phyloP scores from a whole-genome alignment of 2,329 filamentous ascomycete genomes.

The Polytolypa hystricis region DNA sequence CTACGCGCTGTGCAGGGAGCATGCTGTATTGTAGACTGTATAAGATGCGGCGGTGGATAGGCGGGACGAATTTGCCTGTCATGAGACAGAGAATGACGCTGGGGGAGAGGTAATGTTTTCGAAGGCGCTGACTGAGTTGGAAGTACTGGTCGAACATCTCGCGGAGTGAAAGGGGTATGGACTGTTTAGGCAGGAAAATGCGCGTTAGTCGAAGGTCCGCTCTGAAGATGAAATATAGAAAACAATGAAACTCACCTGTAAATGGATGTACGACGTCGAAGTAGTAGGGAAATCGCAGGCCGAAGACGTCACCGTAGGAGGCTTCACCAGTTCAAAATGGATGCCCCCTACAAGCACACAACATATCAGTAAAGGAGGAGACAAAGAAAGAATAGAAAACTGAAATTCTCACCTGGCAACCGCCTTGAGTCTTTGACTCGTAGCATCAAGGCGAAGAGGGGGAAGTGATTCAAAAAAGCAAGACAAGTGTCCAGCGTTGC shows the following conservation, averaged over 20 bases:
- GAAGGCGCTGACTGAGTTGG: constrained; percentile 80
- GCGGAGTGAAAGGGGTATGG: constrained; percentile 77
- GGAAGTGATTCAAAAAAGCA: constrained; percentile 94
- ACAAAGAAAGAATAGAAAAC: constrained; percentile 1
- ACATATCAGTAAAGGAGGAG: constrained; percentile 9
- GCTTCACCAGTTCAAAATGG: constrained; percentile 78
- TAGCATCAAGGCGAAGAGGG: constrained; percentile 92
- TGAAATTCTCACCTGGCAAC: constrained; percentile 55
- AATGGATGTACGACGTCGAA: constrained; percentile 69
- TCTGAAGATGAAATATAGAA: background rate
- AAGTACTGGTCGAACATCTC: constrained; percentile 98
- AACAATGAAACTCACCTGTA: constrained; percentile 54
- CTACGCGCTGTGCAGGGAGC: constrained; percentile 71
- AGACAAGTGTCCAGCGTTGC: constrained; percentile 82
- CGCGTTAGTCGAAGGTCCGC: background rate
- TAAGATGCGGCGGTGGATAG: constrained; percentile 85
- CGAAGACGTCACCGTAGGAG: constrained; percentile 35
- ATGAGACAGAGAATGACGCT: constrained; percentile 77
- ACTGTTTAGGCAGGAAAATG: constrained; percentile 39
- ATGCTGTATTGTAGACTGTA: constrained; percentile 98
- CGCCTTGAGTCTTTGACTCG: constrained; percentile 84
- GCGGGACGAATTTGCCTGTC: constrained; percentile 85
- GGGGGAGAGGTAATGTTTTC: constrained; percentile 88
- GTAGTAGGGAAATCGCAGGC: constrained; percentile 31
- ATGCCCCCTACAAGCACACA: constrained; percentile 52